Base-by-base conservation (phyloP, 2,329 filamentous ascomycete genomes). In the Neopestalotiopsis sp. region DNA sequence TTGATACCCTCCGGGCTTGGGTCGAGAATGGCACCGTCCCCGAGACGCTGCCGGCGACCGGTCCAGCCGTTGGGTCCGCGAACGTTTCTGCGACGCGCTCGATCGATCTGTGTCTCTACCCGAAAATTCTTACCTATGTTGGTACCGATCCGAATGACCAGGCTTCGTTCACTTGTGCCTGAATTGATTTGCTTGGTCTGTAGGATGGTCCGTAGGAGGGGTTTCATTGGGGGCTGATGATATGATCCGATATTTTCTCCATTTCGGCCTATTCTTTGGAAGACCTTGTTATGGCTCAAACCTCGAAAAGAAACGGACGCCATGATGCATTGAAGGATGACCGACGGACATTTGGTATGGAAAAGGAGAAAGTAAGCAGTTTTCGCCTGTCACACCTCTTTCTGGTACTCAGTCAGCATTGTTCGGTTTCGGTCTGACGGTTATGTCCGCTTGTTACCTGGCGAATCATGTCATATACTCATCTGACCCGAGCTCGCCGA, bases 1-100 rank as follows among this genome's bases (percentile, higher is more conserved):
- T 67, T 32, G 65, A 59, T 59, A 34, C 32, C 53, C 56, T 67
- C 5, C 32, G 53, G 4, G 56, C n/a, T 12, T 67, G 56, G 65
- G 53, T 59, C 1, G 65, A 67, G 40, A 67, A 59, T 28, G 65
- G 53, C 1, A 61, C 65, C 13, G 24, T 32, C 20, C 65, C 65
- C 12, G 53, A 67, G 14, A 61, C 53, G 24, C 63, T 66, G 9
- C 63, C 63, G 13, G 63, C 63, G 24, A 24, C 32, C 12, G 63
- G 49, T 4, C 63, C 63, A 9, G 63, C 63, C 24, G 63, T 66
- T 9, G 63, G 45, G 10, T 3, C 30, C 32, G 12, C 63, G 13
- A 38, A 20, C 32, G 34, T 9, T n/a, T 20, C n/a, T 2, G 20
- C 42, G 30, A 57, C 28, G 24, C 42, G 63, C 10, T 30, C 42